Percentiles rank a stretch among this genome's conserved stretches.
Evolutionary conservation across 2,329 filamentous ascomycete species (phyloP).

Genomic region (Leptographium flavum): DNA sequence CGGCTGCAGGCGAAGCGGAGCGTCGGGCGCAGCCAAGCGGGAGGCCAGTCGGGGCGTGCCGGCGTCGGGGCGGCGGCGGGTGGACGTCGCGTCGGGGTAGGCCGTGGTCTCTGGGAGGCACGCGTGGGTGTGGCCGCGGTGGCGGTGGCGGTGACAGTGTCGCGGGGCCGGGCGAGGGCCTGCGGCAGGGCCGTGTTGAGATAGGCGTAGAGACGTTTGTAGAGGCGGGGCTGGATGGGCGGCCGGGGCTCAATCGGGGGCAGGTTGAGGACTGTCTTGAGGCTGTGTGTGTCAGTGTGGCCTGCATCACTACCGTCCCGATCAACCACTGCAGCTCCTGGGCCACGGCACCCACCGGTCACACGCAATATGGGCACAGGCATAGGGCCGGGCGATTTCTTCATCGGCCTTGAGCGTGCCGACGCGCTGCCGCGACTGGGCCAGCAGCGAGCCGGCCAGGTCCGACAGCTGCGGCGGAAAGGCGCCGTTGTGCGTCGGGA

Average conservation of each 20-base stretch:
- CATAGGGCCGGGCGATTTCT: slow-evolving; percentile 72
- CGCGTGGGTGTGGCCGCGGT: too few species aligned
- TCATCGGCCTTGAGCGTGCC: slow-evolving; percentile 70
- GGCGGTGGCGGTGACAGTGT: too few species aligned
- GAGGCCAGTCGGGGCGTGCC: slow-evolving; percentile 21
- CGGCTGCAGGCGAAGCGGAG: slow-evolving; percentile 52
- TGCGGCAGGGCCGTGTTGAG: slow-evolving; percentile 54
- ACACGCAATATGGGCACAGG: slow-evolving; percentile 80
- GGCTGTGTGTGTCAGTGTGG: slow-evolving; percentile 26
- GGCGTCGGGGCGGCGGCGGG: background rate
- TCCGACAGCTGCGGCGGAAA: slow-evolving; percentile 57
- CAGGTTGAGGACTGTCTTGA: slow-evolving; percentile 63
- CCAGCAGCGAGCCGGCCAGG: slow-evolving; percentile 58
- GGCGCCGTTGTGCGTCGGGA: slow-evolving; percentile 56
- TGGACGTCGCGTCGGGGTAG: background rate
- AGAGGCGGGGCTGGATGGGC: slow-evolving; percentile 65
- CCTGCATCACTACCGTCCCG: background rate
- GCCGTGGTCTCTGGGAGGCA: background rate
- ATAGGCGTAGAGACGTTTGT: slow-evolving; percentile 71
- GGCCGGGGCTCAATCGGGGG: slow-evolving; percentile 63
- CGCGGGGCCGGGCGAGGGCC: slow-evolving; percentile 19
- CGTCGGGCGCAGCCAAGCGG: slow-evolving; percentile 55
- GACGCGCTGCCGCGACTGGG: slow-evolving; percentile 66
- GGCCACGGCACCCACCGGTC: slow-evolving; percentile 42
- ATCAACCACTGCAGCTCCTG: background rate